phyloP scores from a whole-genome alignment of 2,329 filamentous ascomycete genomes.

The Plectosphaerella plurivora region DNA sequence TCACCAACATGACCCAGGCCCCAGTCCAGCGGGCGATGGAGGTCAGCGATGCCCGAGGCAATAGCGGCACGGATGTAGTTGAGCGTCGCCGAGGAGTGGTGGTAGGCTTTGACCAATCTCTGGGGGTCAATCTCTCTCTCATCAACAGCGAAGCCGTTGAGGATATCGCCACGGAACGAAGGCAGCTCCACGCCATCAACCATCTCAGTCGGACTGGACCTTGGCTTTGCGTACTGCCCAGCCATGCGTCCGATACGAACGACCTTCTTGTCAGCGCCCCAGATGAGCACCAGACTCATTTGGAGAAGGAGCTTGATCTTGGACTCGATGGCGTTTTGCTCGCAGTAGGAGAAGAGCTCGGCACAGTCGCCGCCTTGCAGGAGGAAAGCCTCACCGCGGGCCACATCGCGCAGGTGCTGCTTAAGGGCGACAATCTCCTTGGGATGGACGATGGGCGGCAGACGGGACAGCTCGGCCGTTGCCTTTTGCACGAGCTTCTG shows the following conservation, averaged over 20 bases:
- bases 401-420: constrained; percentile 75
- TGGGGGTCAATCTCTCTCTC: constrained; percentile 77
- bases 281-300: constrained; percentile 94
- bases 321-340: constrained; percentile 81
- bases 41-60: constrained; percentile 83
- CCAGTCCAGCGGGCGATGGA: constrained; percentile 94
- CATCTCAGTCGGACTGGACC: constrained; percentile 82
- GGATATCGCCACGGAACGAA: constrained; percentile 90
- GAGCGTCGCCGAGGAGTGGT: constrained; percentile 88
- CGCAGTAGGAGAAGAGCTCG: constrained; percentile 95
- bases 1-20: constrained; percentile 87
- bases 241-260: constrained; percentile 95
- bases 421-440: constrained; percentile 78
- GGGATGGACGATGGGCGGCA: constrained; percentile 77
- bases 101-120: constrained; percentile 85
- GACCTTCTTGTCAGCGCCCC: constrained; percentile 76
- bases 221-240: constrained; percentile 94
- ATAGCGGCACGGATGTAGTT: constrained; percentile 88
- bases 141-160: constrained; percentile 81
- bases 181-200: constrained; percentile 77
- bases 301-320: constrained; percentile 96
- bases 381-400: constrained; percentile 84
- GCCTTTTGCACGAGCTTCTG: constrained; percentile 53
- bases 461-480: constrained; percentile 57
- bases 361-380: constrained; percentile 97